Conservation (phyloP, 2,329 filamentous ascomycete genomes). For the Penicillium sp. region DNA sequence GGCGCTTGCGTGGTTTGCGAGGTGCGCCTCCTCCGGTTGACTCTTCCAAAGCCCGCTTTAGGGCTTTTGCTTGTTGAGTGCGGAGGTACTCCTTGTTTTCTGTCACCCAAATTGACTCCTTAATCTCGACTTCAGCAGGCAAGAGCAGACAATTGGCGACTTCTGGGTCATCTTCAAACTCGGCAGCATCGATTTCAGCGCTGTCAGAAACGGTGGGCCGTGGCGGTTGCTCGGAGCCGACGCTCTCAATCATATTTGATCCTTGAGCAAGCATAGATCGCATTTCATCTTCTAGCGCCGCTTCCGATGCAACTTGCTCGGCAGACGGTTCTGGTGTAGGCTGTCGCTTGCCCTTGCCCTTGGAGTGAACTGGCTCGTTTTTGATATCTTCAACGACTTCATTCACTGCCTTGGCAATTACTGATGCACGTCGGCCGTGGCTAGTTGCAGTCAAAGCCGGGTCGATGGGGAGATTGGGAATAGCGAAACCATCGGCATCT, state of each 20-base stretch:
- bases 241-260: constrained; percentile 36
- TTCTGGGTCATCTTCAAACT: constrained; percentile 88
- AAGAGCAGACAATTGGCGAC: constrained; percentile 75
- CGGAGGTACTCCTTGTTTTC: constrained; percentile 93
- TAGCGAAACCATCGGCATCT: constrained; percentile 67
- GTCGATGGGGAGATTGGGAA: constrained; percentile 53
- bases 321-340: constrained; percentile 54
- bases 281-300: constrained; percentile 66
- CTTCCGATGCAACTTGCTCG: constrained; percentile 59
- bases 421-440: constrained; percentile 19
- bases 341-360: constrained; percentile 31
- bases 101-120: constrained; percentile 91
- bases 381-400: constrained; percentile 24
- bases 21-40: constrained; percentile 41
- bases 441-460: constrained; percentile 37
- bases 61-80: constrained; percentile 76
- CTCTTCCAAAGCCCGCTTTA: constrained; percentile 65
- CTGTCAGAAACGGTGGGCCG: constrained; percentile 52
- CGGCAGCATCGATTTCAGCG: constrained; percentile 67
- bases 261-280: constrained; percentile 58
- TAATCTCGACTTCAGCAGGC: constrained; percentile 71
- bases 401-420: constrained; percentile 18
- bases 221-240: constrained; percentile 6
- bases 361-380: constrained; percentile 18
- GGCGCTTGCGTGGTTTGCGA: constrained; percentile 51